Base-by-base conservation (phyloP, 2,329 filamentous ascomycete genomes). In the Sarocladiaceae sp. region DNA sequence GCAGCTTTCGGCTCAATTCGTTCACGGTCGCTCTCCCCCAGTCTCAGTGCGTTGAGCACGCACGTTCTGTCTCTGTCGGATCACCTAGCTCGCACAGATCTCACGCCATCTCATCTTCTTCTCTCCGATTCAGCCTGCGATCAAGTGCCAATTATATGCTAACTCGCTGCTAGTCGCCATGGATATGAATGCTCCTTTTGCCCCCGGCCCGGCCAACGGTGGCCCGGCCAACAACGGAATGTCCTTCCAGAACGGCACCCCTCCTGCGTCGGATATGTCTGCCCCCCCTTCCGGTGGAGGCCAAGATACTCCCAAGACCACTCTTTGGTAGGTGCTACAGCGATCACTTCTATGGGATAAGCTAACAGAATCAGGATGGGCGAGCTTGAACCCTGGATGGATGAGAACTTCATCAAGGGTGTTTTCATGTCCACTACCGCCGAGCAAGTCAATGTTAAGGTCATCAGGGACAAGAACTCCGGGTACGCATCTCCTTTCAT, bases 401-500 rank as follows among this genome's bases (percentile, higher is more conserved):
- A 98, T 58, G 93, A 98, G 73, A 94, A 91, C 69, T 98, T 97
- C 66, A 87, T 98, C 61, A 90, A 94, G 68, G 93, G 86, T 56
- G 82, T 97, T 35, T 97, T 88, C 78, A 61, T 73, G 51, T 95
- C 88, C 59, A 82, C 90, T 57, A 86, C 95, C 71, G 89, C 86
- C 55, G 93, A 97, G 68, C 82, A 82, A 51, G 93, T 98, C 58
- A 96, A 96, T 58, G 93, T 98, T 57, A 98, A 98, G 80, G 95
- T 98, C 78, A 98, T 98, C 59, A 88, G 93, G 53, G 93, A 98
- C 73, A 96, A 96, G 69, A 95, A 95, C 67, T 96, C 91, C 62
- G 93, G 91, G 89, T 95, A 67, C 45, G 72, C n/a, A n/a, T n/a
- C n/a, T n/a, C n/a, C n/a, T n/a, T n/a, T 16, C 44, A 39, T 33